These are phyloP conservation scores for Sphaerobolus stellatus DNA, from an alignment of 1,284 basidiomycete species.

Conservation along the genomic window DNA sequence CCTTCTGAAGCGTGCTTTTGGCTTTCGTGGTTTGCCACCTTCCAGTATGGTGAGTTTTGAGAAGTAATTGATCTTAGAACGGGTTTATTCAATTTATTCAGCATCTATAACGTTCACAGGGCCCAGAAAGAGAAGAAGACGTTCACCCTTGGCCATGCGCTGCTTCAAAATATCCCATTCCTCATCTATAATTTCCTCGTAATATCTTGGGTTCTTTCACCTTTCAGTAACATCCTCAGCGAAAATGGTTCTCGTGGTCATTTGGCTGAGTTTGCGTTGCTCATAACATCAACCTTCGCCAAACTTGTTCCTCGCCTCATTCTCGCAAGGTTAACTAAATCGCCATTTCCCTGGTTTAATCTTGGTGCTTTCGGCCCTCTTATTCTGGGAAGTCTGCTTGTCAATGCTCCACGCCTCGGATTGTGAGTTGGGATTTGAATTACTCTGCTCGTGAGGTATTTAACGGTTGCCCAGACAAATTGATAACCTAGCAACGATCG, in stretches of 20 bases:
- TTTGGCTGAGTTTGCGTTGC: slow-evolving; percentile 19
- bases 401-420: slow-evolving; percentile 17
- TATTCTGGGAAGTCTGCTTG: slow-evolving; percentile 16
- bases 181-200: slow-evolving; percentile 16
- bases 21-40: slow-evolving; percentile 18
- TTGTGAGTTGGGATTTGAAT: slow-evolving; percentile 6
- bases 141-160: slow-evolving; percentile 16
- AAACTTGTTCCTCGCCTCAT: slow-evolving; percentile 23
- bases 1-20: slow-evolving; percentile 17
- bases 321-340: slow-evolving; percentile 19
- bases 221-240: slow-evolving; percentile 17
- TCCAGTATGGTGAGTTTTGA: slow-evolving; percentile 19
- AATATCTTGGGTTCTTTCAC: slow-evolving; percentile 20
- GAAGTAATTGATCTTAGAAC: background rate
- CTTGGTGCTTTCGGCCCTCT: slow-evolving; percentile 18
- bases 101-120: slow-evolving; percentile 20
- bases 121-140: slow-evolving; percentile 4
- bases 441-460: background rate
- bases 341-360: slow-evolving; percentile 21
- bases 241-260: too few relatives aligned
- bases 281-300: slow-evolving; percentile 23
- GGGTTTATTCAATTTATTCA: background rate
- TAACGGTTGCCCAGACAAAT: slow-evolving; percentile 3
- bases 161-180: slow-evolving; percentile 18
- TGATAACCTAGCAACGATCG: slow-evolving; percentile 2